phyloP scores from a whole-genome alignment of 352 stramenopile genomes.

The Globisporangium abappressorium region DNA sequence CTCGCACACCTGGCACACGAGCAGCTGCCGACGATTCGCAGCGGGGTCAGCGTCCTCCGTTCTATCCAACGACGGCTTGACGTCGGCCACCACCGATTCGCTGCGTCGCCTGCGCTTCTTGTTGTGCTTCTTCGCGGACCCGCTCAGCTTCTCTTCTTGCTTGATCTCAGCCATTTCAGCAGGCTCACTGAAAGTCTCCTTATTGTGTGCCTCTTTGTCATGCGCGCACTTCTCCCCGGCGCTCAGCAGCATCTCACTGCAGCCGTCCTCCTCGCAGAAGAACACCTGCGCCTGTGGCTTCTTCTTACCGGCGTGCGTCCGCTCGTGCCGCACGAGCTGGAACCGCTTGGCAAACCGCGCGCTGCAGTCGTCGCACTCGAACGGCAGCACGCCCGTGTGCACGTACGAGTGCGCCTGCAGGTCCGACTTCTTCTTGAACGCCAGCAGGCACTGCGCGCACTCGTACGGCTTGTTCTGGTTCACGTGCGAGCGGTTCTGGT shows the following conservation, averaged over 20 bases:
- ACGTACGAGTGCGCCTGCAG: slow-evolving; percentile 76
- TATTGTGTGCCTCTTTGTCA: slow-evolving; percentile 29
- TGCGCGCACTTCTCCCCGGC: slow-evolving; percentile 42
- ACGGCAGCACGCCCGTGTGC: slow-evolving; percentile 72
- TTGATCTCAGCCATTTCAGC: background rate
- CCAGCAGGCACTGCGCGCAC: slow-evolving; percentile 54
- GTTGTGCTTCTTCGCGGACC: background rate
- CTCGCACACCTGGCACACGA: slow-evolving; percentile 54
- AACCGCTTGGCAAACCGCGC: slow-evolving; percentile 65
- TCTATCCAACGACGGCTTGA: background rate
- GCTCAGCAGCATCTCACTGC: slow-evolving; percentile 55
- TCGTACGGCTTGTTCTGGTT: slow-evolving; percentile 58
- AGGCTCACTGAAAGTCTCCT: background rate
- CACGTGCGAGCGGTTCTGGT: slow-evolving; percentile 44
- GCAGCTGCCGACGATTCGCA: slow-evolving; percentile 11
- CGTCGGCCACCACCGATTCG: background rate
- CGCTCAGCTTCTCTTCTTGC: background rate
- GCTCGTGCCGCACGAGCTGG: slow-evolving; percentile 46
- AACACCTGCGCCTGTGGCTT: slow-evolving; percentile 40
- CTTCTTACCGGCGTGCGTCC: slow-evolving; percentile 28
- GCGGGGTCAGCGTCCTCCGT: slow-evolving; percentile 7
- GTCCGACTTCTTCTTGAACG: slow-evolving; percentile 82
- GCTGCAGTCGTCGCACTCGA: slow-evolving; percentile 60
- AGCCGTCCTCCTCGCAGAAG: slow-evolving; percentile 44
- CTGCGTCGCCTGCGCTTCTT: slow-evolving; percentile 15